Conservation (phyloP, 768 basidiomycete species). For the Suillus subalutaceus region DNA sequence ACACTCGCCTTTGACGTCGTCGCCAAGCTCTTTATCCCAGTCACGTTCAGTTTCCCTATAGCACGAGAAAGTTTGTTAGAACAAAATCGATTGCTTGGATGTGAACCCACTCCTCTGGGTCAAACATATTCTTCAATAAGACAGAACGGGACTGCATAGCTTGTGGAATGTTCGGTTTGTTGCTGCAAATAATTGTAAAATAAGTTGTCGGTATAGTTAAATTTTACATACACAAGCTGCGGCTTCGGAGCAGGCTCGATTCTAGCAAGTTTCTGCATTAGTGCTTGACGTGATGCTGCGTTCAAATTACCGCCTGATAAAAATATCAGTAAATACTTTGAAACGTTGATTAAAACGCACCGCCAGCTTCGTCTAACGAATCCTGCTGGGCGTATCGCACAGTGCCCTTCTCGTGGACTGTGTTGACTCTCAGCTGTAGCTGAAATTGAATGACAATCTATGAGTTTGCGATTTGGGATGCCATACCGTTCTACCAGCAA, state of each 20-base stretch:
- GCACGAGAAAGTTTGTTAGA: constrained; percentile 13
- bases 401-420: constrained; percentile 89
- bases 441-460: constrained; percentile 11
- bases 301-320: constrained; percentile 93
- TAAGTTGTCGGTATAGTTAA: constrained; percentile 19
- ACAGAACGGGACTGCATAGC: constrained; percentile 89
- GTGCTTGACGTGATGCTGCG: constrained; percentile 96
- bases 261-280: constrained; percentile 99
- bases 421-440: constrained; percentile 80
- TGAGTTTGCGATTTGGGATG: constrained; percentile 19
- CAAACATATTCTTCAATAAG: constrained; percentile 93
- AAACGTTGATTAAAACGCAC: constrained; percentile 42
- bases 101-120: constrained; percentile 85
- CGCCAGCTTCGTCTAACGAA: constrained; percentile 87
- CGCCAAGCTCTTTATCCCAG: constrained; percentile 95
- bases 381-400: constrained; percentile 76
- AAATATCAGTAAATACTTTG: constrained; percentile 15
- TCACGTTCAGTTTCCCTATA: constrained; percentile 90
- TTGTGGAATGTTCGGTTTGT: constrained; percentile 79
- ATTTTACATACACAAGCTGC: constrained; percentile 58
- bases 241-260: constrained; percentile 68
- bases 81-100: constrained; percentile 8
- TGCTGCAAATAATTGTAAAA: constrained; percentile 40
- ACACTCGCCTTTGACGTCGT: constrained; percentile 95
- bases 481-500: constrained; percentile 89